A percentile compares a stretch with the other conserved stretches of the same genome.
Evolutionary conservation across 805 yeast species (phyloP).

Genomic region (Candida patagonica): DNA sequence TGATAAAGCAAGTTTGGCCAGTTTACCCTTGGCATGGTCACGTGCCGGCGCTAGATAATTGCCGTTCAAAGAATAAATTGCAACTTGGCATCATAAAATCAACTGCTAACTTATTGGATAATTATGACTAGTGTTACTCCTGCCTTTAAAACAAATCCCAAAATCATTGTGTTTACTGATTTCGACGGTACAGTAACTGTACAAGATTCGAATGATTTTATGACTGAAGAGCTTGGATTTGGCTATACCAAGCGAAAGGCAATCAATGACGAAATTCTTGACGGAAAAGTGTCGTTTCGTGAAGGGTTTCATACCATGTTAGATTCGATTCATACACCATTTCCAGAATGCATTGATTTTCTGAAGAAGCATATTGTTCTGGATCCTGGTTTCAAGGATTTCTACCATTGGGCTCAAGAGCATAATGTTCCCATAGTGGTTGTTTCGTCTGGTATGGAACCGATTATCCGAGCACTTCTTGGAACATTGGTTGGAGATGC

Average conservation of each 20-base stretch:
- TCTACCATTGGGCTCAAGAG: conserved; percentile 68
- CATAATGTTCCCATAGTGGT: conserved; percentile 75
- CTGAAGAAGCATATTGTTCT: conserved; percentile 58
- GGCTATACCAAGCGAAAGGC: conserved; percentile 59
- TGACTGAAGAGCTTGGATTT: conserved; percentile 84
- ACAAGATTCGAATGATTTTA: conserved; percentile 87
- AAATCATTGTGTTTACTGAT: conserved; percentile 88
- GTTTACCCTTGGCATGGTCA: too few species aligned
- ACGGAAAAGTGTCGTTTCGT: conserved; percentile 51
- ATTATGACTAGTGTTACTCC: conserved; percentile 14
- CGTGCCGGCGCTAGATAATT: too few species aligned
- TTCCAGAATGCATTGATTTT: conserved; percentile 67
- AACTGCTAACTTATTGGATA: not conserved
- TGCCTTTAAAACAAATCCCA: conserved; percentile 29
- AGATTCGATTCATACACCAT: conserved; percentile 64
- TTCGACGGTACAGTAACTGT: conserved; percentile 97
- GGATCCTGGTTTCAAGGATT: conserved; percentile 84
- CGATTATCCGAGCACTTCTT: conserved; percentile 74
- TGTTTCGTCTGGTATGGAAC: conserved; percentile 89
- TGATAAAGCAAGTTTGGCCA: too few species aligned
- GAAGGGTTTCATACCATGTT: conserved; percentile 83
- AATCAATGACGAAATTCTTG: conserved; percentile 63
- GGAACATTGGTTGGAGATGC: conserved; percentile 67
- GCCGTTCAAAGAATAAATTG: too few species aligned
- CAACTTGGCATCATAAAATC: too few species aligned